Conservation (phyloP, 768 basidiomycete genomes). For the Trametes meyenii region DNA sequence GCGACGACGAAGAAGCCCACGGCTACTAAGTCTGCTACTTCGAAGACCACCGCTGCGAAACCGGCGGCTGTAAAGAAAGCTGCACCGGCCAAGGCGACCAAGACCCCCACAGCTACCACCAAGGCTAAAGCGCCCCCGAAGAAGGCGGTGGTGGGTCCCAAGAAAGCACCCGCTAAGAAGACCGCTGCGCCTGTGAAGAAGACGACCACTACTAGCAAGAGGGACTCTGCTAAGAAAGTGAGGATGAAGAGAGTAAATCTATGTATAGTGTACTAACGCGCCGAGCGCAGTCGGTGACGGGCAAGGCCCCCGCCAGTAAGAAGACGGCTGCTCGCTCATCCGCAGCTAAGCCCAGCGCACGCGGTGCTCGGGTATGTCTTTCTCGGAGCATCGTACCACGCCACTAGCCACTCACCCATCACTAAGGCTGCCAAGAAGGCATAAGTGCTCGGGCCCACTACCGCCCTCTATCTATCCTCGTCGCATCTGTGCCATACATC, state of each 20-base stretch:
- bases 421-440: constrained; percentile 18
- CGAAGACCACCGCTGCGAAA: constrained; percentile 23
- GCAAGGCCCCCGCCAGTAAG: constrained; percentile 19
- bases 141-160: constrained; percentile 32
- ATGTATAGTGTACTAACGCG: background rate
- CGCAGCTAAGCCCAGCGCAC: constrained; percentile 14
- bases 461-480: background rate
- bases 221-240: constrained; percentile 69
- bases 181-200: constrained; percentile 45
- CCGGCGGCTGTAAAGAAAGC: constrained; percentile 27
- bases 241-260: background rate
- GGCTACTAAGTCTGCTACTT: constrained; percentile 7
- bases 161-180: constrained; percentile 35
- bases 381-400: background rate
- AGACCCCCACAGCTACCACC: constrained; percentile 29
- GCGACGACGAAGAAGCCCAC: constrained; percentile 1
- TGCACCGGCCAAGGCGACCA: constrained; percentile 36
- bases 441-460: background rate
- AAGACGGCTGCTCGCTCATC: constrained; percentile 13
- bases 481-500: background rate
- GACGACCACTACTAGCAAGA: constrained; percentile 43
- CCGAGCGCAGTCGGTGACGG: constrained; percentile 20
- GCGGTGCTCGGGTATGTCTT: constrained; percentile 13
- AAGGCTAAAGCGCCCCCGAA: constrained; percentile 44
- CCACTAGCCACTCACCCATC: background rate